phyloP scores from a whole-genome alignment of 805 yeast genomes.

The Saccharomycopsis schoenii region DNA sequence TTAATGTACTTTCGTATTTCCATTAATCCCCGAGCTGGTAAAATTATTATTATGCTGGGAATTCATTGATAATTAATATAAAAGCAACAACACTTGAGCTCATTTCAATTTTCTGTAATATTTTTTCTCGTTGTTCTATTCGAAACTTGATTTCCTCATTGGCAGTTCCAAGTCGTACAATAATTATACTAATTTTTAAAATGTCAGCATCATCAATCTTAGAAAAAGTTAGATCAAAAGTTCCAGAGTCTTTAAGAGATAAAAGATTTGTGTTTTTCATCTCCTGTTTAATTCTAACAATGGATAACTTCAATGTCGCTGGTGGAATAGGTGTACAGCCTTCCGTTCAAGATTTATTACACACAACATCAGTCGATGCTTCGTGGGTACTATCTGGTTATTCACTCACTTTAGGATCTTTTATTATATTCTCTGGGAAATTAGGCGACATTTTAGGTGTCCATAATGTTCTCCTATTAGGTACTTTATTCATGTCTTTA shows the following conservation, averaged over 20 bases:
- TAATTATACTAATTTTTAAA: too few species aligned
- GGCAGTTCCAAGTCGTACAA: too few species aligned
- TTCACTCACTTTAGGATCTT: slow-evolving; percentile 35
- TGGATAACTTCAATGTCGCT: slow-evolving; percentile 10
- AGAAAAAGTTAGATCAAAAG: not conserved
- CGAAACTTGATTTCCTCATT: too few species aligned
- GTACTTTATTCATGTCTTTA: slow-evolving; percentile 31
- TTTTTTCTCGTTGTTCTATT: too few species aligned
- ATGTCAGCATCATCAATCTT: not conserved
- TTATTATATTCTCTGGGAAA: slow-evolving; percentile 34
- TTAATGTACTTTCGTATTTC: too few species aligned
- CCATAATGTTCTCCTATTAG: slow-evolving; percentile 23
- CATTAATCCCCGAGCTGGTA: too few species aligned
- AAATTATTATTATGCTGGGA: too few species aligned
- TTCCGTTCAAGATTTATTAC: slow-evolving; percentile 1
- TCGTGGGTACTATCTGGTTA: slow-evolving; percentile 35
- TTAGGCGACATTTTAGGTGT: slow-evolving; percentile 33
- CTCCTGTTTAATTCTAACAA: not conserved
- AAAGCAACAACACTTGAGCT: too few species aligned
- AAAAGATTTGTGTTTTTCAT: not conserved
- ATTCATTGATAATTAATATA: too few species aligned
- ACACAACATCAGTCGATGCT: not conserved
- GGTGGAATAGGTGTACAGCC: slow-evolving; percentile 4
- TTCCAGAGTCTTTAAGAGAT: not conserved
- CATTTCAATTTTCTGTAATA: too few species aligned